phyloP scores from a whole-genome alignment of 2,329 filamentous ascomycete species.

The Trichoderma endophyticum region DNA sequence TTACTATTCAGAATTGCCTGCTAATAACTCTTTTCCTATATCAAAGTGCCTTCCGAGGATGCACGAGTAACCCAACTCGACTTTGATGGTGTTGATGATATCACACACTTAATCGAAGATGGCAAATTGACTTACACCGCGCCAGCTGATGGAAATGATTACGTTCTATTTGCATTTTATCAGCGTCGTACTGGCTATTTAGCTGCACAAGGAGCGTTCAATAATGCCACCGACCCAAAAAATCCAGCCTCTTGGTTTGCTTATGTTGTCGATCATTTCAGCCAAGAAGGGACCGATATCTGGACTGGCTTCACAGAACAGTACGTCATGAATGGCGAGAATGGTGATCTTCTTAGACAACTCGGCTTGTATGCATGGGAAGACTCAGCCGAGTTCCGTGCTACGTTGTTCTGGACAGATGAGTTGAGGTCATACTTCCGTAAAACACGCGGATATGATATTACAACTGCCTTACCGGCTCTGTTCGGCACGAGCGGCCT shows the following conservation, averaged over 20 bases:
- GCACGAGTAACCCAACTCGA: background rate
- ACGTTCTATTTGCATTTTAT: background rate
- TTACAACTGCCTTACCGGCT: background rate
- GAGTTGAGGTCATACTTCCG: background rate
- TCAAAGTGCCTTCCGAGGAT: background rate
- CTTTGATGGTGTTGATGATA: background rate
- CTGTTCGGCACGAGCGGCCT: background rate
- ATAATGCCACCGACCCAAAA: background rate
- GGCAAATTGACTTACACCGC: background rate
- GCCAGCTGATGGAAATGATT: background rate
- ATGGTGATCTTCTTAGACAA: background rate
- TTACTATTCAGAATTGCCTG: background rate
- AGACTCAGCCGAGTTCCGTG: slow-evolving; percentile 1
- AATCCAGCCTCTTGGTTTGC: slow-evolving; percentile 13
- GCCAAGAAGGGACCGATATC: background rate
- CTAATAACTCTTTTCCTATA: background rate
- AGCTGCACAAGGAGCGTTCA: slow-evolving; percentile 4
- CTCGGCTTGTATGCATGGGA: slow-evolving; percentile 5
- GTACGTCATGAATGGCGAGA: slow-evolving; percentile 1
- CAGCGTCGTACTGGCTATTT: slow-evolving; percentile 4
- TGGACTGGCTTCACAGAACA: background rate
- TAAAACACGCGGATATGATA: slow-evolving; percentile 2
- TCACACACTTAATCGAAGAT: background rate
- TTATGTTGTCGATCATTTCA: slow-evolving; percentile 1
- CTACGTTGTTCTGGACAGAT: slow-evolving; percentile 4